Conservation (phyloP, 164 flowering plant species). For the Stephania yunnanensis region DNA sequence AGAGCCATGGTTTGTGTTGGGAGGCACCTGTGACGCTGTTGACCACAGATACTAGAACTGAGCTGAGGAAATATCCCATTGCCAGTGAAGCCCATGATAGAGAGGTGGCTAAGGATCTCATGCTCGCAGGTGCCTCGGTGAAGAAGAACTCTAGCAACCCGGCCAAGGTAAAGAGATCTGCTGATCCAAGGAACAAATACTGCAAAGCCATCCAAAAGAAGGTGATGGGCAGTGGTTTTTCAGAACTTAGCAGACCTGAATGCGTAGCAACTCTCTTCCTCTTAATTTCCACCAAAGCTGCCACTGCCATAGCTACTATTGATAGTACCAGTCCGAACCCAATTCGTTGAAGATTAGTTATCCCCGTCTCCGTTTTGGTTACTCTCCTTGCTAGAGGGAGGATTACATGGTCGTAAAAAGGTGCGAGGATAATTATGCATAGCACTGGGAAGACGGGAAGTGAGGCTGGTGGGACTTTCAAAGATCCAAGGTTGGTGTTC, state of each 20-base stretch:
- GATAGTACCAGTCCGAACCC: constrained; percentile 77
- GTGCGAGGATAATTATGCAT: constrained; percentile 82
- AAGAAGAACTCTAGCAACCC: constrained; percentile 88
- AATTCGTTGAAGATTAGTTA: constrained; percentile 71
- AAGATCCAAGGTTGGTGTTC: constrained; percentile 66
- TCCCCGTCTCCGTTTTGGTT: constrained; percentile 67
- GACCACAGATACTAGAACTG: constrained; percentile 59
- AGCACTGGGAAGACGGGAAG: constrained; percentile 84
- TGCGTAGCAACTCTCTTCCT: constrained; percentile 44
- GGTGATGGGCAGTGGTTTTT: constrained; percentile 54
- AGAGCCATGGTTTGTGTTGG: constrained; percentile 53
- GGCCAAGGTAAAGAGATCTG: constrained; percentile 80
- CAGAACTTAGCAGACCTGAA: constrained; percentile 33
- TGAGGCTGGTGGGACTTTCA: constrained; percentile 81
- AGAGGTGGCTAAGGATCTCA: constrained; percentile 82
- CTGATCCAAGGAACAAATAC: constrained; percentile 79
- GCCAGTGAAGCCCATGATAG: constrained; percentile 81
- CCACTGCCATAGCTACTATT: constrained; percentile 71
- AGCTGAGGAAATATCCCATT: constrained; percentile 82
- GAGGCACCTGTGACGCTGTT: constrained; percentile 37
- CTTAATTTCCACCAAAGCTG: constrained; percentile 74
- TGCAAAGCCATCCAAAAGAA: constrained; percentile 81
- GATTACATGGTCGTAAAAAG: constrained; percentile 61
- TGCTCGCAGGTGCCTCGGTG: constrained; percentile 75
- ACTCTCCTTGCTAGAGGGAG: constrained; percentile 57